phyloP scores from a whole-genome alignment of 1,284 basidiomycete species.

The Thecaphora thlaspeos region DNA sequence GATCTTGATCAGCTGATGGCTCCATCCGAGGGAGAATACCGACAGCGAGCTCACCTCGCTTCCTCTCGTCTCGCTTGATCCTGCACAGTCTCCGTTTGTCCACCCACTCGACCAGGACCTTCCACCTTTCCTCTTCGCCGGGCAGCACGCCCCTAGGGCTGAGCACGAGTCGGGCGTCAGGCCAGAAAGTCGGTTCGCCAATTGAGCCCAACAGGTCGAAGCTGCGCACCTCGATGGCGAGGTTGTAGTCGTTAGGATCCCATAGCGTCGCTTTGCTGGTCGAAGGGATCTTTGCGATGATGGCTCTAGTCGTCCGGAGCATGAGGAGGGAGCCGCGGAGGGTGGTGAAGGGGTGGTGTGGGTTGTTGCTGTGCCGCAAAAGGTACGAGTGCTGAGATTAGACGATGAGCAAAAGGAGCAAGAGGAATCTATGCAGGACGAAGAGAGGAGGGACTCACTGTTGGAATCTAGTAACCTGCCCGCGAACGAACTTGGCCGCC shows the following conservation, averaged over 20 bases:
- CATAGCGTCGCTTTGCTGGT: conserved; percentile 1
- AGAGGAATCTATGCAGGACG: not conserved
- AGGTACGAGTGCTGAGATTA: not conserved
- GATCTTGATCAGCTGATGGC: not conserved
- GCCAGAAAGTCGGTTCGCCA: conserved; percentile 20
- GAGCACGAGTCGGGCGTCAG: conserved; percentile 14
- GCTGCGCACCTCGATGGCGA: conserved; percentile 20
- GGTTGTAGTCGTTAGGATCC: conserved; percentile 7
- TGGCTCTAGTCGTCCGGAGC: conserved; percentile 9
- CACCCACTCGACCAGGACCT: conserved; percentile 7
- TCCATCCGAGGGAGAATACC: not conserved
- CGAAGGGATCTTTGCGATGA: conserved; percentile 3
- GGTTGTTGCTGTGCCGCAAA: not conserved
- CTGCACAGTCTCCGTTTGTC: conserved; percentile 13
- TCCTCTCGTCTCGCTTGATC: not conserved
- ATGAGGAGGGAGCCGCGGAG: conserved; percentile 23
- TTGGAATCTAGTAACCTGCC: conserved; percentile 9
- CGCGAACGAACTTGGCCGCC: conserved; percentile 11
- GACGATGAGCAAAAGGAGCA: not conserved
- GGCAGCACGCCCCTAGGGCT: conserved; percentile 6
- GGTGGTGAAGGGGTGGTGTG: conserved; percentile 14
- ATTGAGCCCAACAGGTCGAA: conserved; percentile 18
- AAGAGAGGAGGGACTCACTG: not conserved
- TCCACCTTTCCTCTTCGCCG: conserved; percentile 1
- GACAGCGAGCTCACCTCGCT: no score